These are phyloP conservation scores for Penicillium decumbens DNA, from an alignment of 2,329 filamentous ascomycete species.

Conservation along the genomic window DNA sequence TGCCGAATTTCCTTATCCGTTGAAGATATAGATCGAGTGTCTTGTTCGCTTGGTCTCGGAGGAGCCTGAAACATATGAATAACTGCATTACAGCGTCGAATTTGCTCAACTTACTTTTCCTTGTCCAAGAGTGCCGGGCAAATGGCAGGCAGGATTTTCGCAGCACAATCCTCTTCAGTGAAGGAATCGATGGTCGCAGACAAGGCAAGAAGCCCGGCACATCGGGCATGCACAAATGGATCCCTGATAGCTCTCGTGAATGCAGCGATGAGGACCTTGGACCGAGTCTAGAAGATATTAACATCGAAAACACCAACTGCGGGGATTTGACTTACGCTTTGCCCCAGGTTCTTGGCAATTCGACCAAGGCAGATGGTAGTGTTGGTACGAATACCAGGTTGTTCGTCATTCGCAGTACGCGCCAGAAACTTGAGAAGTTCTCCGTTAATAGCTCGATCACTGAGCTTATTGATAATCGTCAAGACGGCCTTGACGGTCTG, in stretches of 20 bases:
- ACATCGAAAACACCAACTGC: constrained; percentile 3
- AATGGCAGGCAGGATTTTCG: constrained; percentile 74
- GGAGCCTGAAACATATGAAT: constrained; percentile 46
- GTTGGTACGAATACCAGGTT: constrained; percentile 94
- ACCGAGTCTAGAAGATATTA: constrained; percentile 56
- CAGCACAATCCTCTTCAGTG: constrained; percentile 81
- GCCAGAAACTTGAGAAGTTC: constrained; percentile 86
- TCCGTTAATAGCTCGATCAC: constrained; percentile 87
- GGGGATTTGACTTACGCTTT: constrained; percentile 41
- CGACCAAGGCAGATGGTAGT: constrained; percentile 97
- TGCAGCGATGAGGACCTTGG: constrained; percentile 88
- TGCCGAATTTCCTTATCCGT: constrained; percentile 72
- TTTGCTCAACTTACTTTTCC: constrained; percentile 59
- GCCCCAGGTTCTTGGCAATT: constrained; percentile 82
- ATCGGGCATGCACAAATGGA: constrained; percentile 90
- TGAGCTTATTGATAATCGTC: constrained; percentile 79
- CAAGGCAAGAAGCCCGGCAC: constrained; percentile 80
- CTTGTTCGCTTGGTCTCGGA: constrained; percentile 87
- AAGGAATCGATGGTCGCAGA: constrained; percentile 82
- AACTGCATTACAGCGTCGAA: not conserved
- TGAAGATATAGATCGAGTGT: constrained; percentile 81
- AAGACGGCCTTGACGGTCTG: constrained; percentile 94
- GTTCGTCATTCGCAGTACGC: constrained; percentile 95
- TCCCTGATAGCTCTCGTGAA: constrained; percentile 86
- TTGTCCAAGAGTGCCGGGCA: constrained; percentile 86